phyloP scores from a whole-genome alignment of 208 protist species.

The Crithidia sp. region DNA sequence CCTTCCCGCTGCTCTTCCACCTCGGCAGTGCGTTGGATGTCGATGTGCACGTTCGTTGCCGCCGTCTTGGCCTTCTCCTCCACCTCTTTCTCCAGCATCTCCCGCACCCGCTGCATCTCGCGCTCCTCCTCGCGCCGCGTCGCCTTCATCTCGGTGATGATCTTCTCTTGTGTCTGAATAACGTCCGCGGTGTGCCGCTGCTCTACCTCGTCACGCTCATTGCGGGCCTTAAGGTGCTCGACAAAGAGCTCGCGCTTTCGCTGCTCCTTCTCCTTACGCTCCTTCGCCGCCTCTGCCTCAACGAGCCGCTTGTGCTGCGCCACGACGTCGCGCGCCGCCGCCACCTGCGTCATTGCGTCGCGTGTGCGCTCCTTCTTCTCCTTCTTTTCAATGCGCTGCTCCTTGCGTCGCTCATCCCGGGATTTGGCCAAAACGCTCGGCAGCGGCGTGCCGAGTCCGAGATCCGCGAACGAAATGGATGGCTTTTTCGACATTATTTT shows the following conservation, averaged over 20 bases:
- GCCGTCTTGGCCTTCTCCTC: conserved; percentile 46
- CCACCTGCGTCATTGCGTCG: conserved; percentile 61
- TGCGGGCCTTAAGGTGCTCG: conserved; percentile 56
- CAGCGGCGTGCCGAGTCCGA: conserved; percentile 78
- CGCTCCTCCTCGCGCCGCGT: conserved; percentile 30
- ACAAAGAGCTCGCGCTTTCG: conserved; percentile 65
- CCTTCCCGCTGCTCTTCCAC: conserved; percentile 67
- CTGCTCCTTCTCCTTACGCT: conserved; percentile 61
- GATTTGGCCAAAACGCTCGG: conserved; percentile 67
- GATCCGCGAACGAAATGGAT: conserved; percentile 76
- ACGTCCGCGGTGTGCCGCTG: conserved; percentile 36
- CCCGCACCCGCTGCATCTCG: conserved; percentile 27
- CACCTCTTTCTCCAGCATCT: conserved; percentile 37
- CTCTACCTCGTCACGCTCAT: conserved; percentile 60
- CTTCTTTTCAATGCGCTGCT: conserved; percentile 73
- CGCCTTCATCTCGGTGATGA: conserved; percentile 46
- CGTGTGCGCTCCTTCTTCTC: conserved; percentile 66
- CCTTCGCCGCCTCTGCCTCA: conserved; percentile 44
- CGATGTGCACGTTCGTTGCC: conserved; percentile 69
- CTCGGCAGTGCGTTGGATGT: conserved; percentile 56
- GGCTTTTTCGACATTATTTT: conserved; percentile 50
- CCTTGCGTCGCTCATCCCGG: conserved; percentile 55
- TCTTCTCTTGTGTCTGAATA: conserved; percentile 40
- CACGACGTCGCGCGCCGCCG: conserved; percentile 47
- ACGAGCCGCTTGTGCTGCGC: conserved; percentile 72